Conservation (phyloP, 2,329 filamentous ascomycete genomes). For the Penicillium sp. region DNA sequence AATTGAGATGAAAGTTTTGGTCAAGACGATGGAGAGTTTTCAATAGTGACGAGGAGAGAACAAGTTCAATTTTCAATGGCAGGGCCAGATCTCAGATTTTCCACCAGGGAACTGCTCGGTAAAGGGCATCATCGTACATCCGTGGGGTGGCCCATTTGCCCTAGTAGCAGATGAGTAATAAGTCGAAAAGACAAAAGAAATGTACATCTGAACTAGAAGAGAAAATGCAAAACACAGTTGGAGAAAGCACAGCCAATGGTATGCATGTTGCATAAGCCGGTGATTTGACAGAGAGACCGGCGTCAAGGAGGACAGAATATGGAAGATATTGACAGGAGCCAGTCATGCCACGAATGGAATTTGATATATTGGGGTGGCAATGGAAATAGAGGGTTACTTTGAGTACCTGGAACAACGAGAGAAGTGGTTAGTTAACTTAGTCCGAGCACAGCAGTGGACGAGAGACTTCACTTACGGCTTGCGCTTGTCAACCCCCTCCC, state of each 20-base stretch:
- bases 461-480: slow-evolving; percentile 28
- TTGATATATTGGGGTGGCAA: not conserved
- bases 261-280: not conserved
- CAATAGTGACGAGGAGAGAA: too few species aligned
- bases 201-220: not conserved
- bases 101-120: slow-evolving; percentile 10
- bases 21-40: too few species aligned
- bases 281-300: not conserved
- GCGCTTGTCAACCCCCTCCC: slow-evolving; percentile 31
- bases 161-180: not conserved
- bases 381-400: slow-evolving; percentile 8
- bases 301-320: not conserved
- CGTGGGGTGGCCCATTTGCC: slow-evolving; percentile 21
- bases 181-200: not conserved
- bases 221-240: not conserved
- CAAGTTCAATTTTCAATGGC: not conserved
- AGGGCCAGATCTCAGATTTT: not conserved
- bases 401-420: slow-evolving; percentile 10
- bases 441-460: not conserved
- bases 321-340: not conserved
- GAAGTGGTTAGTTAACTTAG: not conserved
- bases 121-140: slow-evolving; percentile 22
- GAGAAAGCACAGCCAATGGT: not conserved
- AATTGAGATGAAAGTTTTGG: too few species aligned
- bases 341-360: not conserved